Conservation (phyloP, 2,329 filamentous ascomycete genomes). For the Aspergillus amoenus region DNA sequence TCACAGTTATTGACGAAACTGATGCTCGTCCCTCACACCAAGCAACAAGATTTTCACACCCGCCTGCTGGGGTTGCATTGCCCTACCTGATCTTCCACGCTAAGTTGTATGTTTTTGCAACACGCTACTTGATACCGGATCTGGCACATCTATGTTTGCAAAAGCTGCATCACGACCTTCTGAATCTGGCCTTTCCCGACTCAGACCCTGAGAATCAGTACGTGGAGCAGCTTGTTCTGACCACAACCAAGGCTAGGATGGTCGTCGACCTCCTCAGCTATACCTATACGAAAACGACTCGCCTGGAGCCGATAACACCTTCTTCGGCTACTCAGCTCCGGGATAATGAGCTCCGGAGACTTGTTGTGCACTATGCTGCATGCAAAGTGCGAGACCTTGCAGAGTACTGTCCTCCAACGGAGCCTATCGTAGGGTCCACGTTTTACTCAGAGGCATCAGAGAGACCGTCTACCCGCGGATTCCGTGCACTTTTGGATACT, state of each 20-base stretch:
- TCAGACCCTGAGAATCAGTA: conserved; percentile 17
- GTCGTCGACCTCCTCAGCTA: conserved; percentile 41
- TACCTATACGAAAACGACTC: conserved; percentile 40
- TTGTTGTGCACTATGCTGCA: conserved; percentile 42
- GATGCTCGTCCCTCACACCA: conserved; percentile 22
- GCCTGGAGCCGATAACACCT: conserved; percentile 39
- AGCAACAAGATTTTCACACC: conserved; percentile 11
- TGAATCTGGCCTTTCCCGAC: conserved; percentile 30
- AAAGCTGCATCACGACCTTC: conserved; percentile 40
- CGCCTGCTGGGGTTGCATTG: conserved; percentile 21
- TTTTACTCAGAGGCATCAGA: conserved; percentile 23
- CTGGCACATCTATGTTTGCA: conserved; percentile 41
- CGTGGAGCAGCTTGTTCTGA: conserved; percentile 22
- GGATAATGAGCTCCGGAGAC: conserved; percentile 41
- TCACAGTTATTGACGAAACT: conserved; percentile 35
- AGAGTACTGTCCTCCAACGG: conserved; percentile 30
- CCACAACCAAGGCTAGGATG: conserved; percentile 32
- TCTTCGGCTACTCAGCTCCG: conserved; percentile 36
- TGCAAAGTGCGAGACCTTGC: conserved; percentile 42
- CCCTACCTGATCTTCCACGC: conserved; percentile 45
- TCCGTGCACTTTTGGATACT: conserved; percentile 37
- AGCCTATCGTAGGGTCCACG: conserved; percentile 25
- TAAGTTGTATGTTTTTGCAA: conserved; percentile 46
- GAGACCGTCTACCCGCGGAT: conserved; percentile 29
- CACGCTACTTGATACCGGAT: conserved; percentile 40